A percentile compares a stretch with the other conserved stretches of the same genome.
phyloP scores from a whole-genome alignment of 129 eudicot genomes.

The Mikania micrantha region DNA sequence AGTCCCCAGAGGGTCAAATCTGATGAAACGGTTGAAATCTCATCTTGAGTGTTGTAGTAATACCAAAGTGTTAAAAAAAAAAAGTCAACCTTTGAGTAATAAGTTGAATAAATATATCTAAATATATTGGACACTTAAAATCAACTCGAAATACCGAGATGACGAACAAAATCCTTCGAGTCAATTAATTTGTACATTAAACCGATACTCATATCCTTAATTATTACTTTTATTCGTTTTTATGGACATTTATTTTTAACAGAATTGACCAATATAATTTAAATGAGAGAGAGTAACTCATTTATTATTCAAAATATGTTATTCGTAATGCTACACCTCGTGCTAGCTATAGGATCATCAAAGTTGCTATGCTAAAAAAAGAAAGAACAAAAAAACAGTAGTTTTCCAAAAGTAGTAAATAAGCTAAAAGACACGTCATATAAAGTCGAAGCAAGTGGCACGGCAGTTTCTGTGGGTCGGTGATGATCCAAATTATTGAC shows the following conservation, averaged over 20 bases:
- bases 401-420: conserved; percentile 8
- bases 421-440: conserved; percentile 10
- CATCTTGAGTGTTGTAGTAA: no score
- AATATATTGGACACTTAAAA: no score
- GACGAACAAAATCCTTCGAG: neutral
- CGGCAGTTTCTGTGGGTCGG: neutral
- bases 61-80: no score
- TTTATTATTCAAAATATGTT: no score
- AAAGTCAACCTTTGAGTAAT: no score
- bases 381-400: neutral
- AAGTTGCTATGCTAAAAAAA: conserved; percentile 5
- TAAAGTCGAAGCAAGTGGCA: conserved; percentile 9
- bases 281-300: no score
- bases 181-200: neutral
- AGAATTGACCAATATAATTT: neutral
- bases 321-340: neutral
- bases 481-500: conserved; percentile 2
- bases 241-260: no score
- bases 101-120: no score
- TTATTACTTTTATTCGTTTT: no score
- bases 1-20: no score
- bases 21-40: no score
- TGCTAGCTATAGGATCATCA: conserved; percentile 7
- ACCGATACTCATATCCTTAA: neutral
- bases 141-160: no score